Base-by-base conservation (phyloP, 306 rosid genomes). In the Senna tora region DNA sequence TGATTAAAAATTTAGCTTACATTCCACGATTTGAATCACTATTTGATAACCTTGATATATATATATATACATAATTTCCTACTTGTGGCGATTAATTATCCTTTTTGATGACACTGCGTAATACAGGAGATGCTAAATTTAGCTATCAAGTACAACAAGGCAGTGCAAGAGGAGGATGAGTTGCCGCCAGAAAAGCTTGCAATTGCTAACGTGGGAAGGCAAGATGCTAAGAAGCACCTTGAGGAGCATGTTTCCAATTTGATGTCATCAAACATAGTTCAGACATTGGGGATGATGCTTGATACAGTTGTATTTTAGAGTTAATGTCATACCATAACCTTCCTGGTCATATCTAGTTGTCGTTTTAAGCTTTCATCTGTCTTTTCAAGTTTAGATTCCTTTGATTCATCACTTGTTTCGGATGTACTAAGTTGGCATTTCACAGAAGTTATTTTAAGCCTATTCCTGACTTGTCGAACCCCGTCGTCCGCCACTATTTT, bases 121-220 rank as follows among this genome's bases (percentile, higher is more conserved):
- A 32, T 78, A 53, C 87, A 93, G 98, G 97, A 90, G 69, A 90
- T 93, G 98, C 88, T 87, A 5, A 83, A 55, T 74, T 80, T 93
- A 54, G 96, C 98, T 19, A 17, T 83, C 11, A 90, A 87, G 66
- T 93, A 93, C 89, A 93, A 88, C 80, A 93, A 93, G 80, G 98
- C 96, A 11, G 98, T 93, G 72, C 97, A 90, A 74, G 98, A 93
- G 79, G 98, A 93, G 84, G 97, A 90, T 52, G 98, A 93, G 81
- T 72, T 93, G 59, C 77, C 97, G 4, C 96, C 96, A 3, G 98
- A 93, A 77, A 88, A 88, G 74, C 96, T 93, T 33, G 97, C 97
- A 19, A 87, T 93, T 9, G 90, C 86, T 52, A 85, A 85, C 46
- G 92, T 87, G 75, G 89, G 92, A 50, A 83, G 89, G 69, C 89